Conservation (phyloP, 2,329 filamentous ascomycete genomes). For the Xylaria sp. region DNA sequence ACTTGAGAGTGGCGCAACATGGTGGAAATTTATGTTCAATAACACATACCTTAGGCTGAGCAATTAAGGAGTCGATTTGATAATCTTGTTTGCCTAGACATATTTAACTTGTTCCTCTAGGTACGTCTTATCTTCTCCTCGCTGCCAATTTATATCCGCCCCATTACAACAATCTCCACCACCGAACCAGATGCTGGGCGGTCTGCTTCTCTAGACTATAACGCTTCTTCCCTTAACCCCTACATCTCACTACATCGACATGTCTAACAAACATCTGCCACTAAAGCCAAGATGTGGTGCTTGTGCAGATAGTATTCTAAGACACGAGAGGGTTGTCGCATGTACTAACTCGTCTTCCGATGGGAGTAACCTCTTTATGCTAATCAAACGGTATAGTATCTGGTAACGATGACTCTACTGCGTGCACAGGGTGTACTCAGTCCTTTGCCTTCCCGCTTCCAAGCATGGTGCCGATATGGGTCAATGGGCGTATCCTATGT, state of each 20-base stretch:
- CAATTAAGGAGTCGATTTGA: background rate
- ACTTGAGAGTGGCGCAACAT: background rate
- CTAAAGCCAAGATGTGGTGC: slow-evolving; percentile 5
- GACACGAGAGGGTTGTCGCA: slow-evolving; percentile 8
- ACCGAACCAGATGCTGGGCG: background rate
- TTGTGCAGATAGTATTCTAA: slow-evolving; percentile 2
- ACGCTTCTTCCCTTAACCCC: background rate
- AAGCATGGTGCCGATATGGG: slow-evolving; percentile 1
- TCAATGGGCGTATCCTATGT: slow-evolving; percentile 6
- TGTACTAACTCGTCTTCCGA: slow-evolving; percentile 1
- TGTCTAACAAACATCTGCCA: slow-evolving; percentile 8
- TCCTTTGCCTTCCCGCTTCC: slow-evolving; percentile 2
- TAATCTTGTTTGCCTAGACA: background rate
- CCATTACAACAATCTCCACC: background rate
- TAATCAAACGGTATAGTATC: slow-evolving; percentile 6
- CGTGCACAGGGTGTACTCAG: slow-evolving; percentile 1
- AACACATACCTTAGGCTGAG: background rate
- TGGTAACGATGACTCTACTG: slow-evolving; percentile 7
- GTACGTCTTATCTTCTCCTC: background rate
- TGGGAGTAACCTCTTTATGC: slow-evolving; percentile 1
- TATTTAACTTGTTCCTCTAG: background rate
- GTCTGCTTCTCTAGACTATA: background rate
- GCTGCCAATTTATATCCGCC: background rate
- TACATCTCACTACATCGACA: background rate
- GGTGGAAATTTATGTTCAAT: background rate